Base-by-base conservation (phyloP, 805 yeast species). In the Candida boidinii region DNA sequence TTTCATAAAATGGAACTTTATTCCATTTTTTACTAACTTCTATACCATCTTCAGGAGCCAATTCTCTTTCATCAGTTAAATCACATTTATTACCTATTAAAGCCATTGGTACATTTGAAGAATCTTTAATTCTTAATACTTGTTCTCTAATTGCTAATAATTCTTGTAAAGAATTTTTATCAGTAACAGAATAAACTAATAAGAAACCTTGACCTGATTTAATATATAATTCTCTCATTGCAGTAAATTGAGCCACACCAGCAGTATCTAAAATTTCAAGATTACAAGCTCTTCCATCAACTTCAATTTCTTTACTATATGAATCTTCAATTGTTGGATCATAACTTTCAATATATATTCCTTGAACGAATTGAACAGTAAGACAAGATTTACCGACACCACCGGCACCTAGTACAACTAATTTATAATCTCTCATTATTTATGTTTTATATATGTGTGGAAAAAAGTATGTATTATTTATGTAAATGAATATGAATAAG, bases 321-420 rank as follows among this genome's bases (percentile, higher is more conserved):
- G 96, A 85, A 51, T 90, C 97, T 54, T 90, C 98, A 43, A 90
- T 92, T 7, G 98, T 92, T 7, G 98, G 97, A 51, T 90, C 97
- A 59, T 90, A 90, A 23, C 86, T 72, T 49, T 90, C 96, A 35
- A 85, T 75, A 54, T 85, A 88, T 2, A 82, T 81, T 9, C 92
- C 92, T 53, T 85, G 94, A 4, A 86, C 94, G 51, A 82, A 88
- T 52, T 86, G 95, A 5, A 86, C 95, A 2, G 96, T 87, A 26
- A 90, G 64, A 25, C 94, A 87, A 17, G 96, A 85, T 50, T 90
- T 90, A 47, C 98, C 98, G 7, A 86, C 96, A 59, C 96, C 96
- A 47, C 96, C 96, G 11, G 96, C 94, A 39, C 98, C 98, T 37
- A 90, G 64, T 14, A 90, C 92, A 13, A 85, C 96, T 28, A 92